phyloP scores from a whole-genome alignment of 2,329 filamentous ascomycete genomes.

The Cladosporium austrohemisphaericum region DNA sequence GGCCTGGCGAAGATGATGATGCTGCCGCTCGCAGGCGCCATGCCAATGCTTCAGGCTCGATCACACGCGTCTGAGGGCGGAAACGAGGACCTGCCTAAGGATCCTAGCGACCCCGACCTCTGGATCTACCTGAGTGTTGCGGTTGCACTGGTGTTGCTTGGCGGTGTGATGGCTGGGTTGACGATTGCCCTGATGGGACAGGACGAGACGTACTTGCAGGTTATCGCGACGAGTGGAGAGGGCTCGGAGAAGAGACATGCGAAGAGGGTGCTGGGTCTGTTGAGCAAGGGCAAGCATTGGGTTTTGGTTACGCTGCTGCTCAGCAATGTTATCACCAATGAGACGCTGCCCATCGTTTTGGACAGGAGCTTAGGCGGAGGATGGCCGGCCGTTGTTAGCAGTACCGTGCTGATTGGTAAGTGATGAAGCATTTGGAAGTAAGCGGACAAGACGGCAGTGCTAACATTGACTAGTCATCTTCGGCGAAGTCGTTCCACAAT shows the following conservation, averaged over 20 bases:
- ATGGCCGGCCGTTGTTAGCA: conserved; percentile 88
- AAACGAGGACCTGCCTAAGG: conserved; percentile 26
- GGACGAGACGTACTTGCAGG: conserved; percentile 96
- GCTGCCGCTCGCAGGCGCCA: conserved; percentile 23
- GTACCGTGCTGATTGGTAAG: conserved; percentile 88
- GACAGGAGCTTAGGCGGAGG: conserved; percentile 92
- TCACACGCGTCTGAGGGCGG: conserved; percentile 7
- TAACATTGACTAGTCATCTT: conserved; percentile 71
- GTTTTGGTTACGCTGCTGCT: conserved; percentile 90
- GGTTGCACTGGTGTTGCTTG: conserved; percentile 74
- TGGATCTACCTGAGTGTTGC: conserved; percentile 81
- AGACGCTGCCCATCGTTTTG: conserved; percentile 90
- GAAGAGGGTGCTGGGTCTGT: conserved; percentile 69
- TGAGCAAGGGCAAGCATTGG: conserved; percentile 94
- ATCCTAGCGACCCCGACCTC: conserved; percentile 55
- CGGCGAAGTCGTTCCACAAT: conserved; percentile 93
- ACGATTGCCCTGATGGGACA: conserved; percentile 81
- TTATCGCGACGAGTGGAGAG: conserved; percentile 80
- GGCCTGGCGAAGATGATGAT: conserved; percentile 22
- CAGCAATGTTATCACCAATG: conserved; percentile 97
- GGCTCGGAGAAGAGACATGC: conserved; percentile 85
- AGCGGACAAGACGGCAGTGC: conserved; percentile 18
- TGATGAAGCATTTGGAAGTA: conserved; percentile 5
- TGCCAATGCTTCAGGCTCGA: conserved; percentile 18
- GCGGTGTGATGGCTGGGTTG: conserved; percentile 89